These are phyloP conservation scores for Moesziomyces aphidis DNA, from an alignment of 1,284 basidiomycete species.

Conservation along the genomic window DNA sequence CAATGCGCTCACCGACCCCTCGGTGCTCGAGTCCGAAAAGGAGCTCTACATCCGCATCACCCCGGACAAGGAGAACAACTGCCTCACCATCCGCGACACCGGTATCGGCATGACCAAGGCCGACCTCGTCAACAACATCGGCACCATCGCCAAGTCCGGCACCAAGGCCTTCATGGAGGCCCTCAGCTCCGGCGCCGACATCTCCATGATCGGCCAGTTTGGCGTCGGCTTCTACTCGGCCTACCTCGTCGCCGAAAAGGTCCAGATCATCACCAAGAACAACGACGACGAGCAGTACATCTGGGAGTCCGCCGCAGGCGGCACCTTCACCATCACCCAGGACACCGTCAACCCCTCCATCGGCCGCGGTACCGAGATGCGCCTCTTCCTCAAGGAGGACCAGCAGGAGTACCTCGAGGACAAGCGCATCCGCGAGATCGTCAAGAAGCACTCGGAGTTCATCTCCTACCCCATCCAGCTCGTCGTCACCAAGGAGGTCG, in stretches of 20 bases:
- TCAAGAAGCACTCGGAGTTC: slow-evolving; percentile 99
- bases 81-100: slow-evolving; percentile 90
- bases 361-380: slow-evolving; percentile 94
- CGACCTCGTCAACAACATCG: slow-evolving; percentile 90
- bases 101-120: slow-evolving; percentile 83
- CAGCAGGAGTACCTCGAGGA: slow-evolving; percentile 99
- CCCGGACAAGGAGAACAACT: slow-evolving; percentile 92
- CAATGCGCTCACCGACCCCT: slow-evolving; percentile 66
- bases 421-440: slow-evolving; percentile 98
- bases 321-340: slow-evolving; percentile 98
- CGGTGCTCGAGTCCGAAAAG: slow-evolving; percentile 64
- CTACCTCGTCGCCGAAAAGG: slow-evolving; percentile 97
- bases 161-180: slow-evolving; percentile 93
- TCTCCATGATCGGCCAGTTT: slow-evolving; percentile 77
- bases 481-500: slow-evolving; percentile 98
- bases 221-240: slow-evolving; percentile 99
- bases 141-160: slow-evolving; percentile 98
- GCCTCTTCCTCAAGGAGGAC: slow-evolving; percentile 97
- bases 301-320: slow-evolving; percentile 99
- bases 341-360: slow-evolving; percentile 90
- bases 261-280: slow-evolving; percentile 99
- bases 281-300: slow-evolving; percentile 99
- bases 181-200: slow-evolving; percentile 85
- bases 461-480: slow-evolving; percentile 99
- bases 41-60: slow-evolving; percentile 68